phyloP scores from a whole-genome alignment of 2,329 filamentous ascomycete genomes.

The Clonostachys rosea region DNA sequence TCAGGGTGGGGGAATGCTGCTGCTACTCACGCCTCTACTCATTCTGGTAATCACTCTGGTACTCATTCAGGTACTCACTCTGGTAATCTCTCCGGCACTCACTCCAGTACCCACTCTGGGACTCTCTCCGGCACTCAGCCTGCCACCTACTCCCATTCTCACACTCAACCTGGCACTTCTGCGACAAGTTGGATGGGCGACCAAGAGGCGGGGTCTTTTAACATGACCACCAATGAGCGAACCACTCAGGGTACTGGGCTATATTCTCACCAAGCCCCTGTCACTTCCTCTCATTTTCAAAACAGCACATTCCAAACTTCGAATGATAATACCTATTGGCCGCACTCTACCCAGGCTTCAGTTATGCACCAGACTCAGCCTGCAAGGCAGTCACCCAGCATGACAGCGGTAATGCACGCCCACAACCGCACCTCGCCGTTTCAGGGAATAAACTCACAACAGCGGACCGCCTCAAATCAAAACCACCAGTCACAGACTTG shows the following conservation, averaged over 20 bases:
- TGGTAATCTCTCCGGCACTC: too few relatives aligned
- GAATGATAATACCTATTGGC: too few relatives aligned
- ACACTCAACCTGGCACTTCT: background rate
- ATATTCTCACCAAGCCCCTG: background rate
- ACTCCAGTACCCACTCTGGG: too few relatives aligned
- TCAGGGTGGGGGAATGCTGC: background rate
- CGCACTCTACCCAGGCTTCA: background rate
- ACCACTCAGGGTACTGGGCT: background rate
- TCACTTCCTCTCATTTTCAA: background rate
- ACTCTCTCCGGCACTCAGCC: background rate
- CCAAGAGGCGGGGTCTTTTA: constrained; percentile 2
- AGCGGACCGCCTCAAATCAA: constrained; percentile 24
- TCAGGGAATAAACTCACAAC: constrained; percentile 3
- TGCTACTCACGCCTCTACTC: background rate
- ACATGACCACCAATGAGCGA: constrained; percentile 1
- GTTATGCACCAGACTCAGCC: background rate
- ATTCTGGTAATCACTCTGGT: too few relatives aligned
- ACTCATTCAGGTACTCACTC: too few relatives aligned
- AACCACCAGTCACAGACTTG: constrained; percentile 22
- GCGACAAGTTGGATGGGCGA: too few relatives aligned
- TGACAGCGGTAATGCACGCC: constrained; percentile 18
- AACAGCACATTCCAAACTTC: background rate
- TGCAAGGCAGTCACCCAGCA: constrained; percentile 12
- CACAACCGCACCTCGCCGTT: constrained; percentile 22
- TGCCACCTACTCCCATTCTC: background rate